Base-by-base conservation (phyloP, 225 moss, liverwort and hornwort genomes). In the Physcomitrium patens region DNA sequence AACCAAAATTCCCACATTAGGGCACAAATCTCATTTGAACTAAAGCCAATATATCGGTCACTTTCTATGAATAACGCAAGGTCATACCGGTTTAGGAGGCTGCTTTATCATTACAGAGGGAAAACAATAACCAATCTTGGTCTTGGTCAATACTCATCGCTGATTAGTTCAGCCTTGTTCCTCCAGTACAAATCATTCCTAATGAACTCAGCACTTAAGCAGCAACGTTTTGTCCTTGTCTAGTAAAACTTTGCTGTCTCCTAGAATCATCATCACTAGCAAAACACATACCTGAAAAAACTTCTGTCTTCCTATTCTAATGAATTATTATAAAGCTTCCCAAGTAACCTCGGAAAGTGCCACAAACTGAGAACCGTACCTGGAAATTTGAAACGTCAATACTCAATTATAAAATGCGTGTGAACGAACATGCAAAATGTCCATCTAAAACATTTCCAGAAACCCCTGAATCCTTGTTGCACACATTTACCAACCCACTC, bases 61-160 rank as follows among this genome's bases (percentile, higher is more conserved):
- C 57, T 31, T 70, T 41, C 44, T 67, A 84, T 80, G 80, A 80
- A 84, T 75, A 78, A 78, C 81, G 81, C 84, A 81, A 63, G 18
- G 63, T 75, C 75, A 54, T 78, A 75, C 71, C 68, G 71, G 71
- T 85, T 75, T 81, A 78, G 71, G 62, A 78, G 51, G 75, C 75
- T 77, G 43, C 56, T 37, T 71, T 66, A 22, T 61, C 80, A 75
- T 51, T 47, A 71, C 50, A 75, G 31, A 37, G 5, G 7, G 31
- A 63, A 71, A 78, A 44, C 58, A 63, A 51, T 37, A 19, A 78
- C 42, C 75, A 78, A 74, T 77, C 77, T 50, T 58, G 49, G 57
- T 63, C 65, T 31, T 45, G 63, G 64, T 65, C 72, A 37, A 41
- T 65, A 66, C 77, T 65, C 69, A 54, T 77, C 55, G 54, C 80